Evolutionary conservation across 1,284 basidiomycete genomes (phyloP), one percentile per base, ranked within the genome.

Genomic region (Cryptococcus sp.): DNA sequence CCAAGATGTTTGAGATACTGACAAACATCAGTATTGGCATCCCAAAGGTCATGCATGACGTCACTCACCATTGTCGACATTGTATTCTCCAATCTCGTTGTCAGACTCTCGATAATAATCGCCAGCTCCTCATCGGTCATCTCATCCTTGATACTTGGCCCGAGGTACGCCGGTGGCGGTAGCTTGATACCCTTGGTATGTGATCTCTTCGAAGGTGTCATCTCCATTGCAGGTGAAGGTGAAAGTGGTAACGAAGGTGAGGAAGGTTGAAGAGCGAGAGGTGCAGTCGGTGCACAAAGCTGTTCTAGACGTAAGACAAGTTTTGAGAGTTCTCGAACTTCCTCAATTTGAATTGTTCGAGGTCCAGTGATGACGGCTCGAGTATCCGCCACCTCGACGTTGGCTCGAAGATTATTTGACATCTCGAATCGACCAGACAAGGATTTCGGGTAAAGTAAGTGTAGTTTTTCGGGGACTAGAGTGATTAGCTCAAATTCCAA

Each of bases 291-390:
- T 5, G 86, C 83, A 6, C 88, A 84, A 11, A 95, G 81, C 2
- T 87, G 84, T 78, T 98, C 93, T 47, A 96, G 80, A 8, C 93
- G 85, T 37, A 96, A 78, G 65, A 87, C 88, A 14, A 97, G 74
- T 62, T 84, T 72, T 1, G 86, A 86, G 46, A 98, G 79, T 59
- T 88, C 83, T 50, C 84, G 83, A 68, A 95, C 86, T 70, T 92
- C 89, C 31, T 84, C 83, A 38, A 90, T 83, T 53, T 79, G 76
- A 60, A 86, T 86, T 70, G 89, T 85, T 59, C 85, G 83, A 41
- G 85, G 82, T 41, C 83, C 79, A 30, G 82, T 83, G 2, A 80
- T 79, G 4, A 41, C 14, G 5, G 79, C 75, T 49, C 81, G 80
- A 31, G 72, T 65, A 46, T 75, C 72, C 49, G 76, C 74, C 55